Conservation (phyloP, 1,284 basidiomycete genomes). For the Trametes versicolor region DNA sequence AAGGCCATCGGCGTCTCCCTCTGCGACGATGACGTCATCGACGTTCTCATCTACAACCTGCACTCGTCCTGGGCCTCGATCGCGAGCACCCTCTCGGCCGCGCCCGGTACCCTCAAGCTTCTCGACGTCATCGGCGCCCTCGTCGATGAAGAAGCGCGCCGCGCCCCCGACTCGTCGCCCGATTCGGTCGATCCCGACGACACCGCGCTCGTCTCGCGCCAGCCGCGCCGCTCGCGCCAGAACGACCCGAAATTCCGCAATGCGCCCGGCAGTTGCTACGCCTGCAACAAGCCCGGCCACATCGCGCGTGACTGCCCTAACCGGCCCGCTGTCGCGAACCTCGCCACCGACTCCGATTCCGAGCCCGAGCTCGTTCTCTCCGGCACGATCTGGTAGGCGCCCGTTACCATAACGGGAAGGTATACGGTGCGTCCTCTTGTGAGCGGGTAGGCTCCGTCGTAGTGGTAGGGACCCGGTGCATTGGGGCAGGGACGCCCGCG, state of each 20-base stretch:
- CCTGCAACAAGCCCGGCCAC: not conserved
- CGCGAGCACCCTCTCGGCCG: slow-evolving; percentile 1
- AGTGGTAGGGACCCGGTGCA: slow-evolving; percentile 1
- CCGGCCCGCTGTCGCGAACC: not conserved
- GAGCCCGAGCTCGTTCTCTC: not conserved
- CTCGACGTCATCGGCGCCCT: slow-evolving; percentile 1
- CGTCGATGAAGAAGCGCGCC: slow-evolving; percentile 3
- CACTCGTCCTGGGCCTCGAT: not conserved
- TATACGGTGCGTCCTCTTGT: not conserved
- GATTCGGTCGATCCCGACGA: not conserved
- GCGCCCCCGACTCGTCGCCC: not conserved
- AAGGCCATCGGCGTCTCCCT: slow-evolving; percentile 1
- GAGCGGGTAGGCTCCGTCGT: not conserved
- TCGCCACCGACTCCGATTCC: not conserved
- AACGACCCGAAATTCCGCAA: not conserved
- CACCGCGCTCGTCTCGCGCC: slow-evolving; percentile 2
- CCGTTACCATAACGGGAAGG: not conserved
- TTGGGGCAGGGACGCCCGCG: slow-evolving; percentile 1
- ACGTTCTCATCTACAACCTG: slow-evolving; percentile 3
- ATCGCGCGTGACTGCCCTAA: not conserved
- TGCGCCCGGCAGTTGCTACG: not conserved
- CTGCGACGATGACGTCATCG: not conserved
- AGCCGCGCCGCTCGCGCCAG: not conserved
- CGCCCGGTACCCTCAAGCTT: slow-evolving; percentile 1
- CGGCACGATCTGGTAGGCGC: slow-evolving; percentile 1